Evolutionary conservation across 352 stramenopile genomes (phyloP), one percentile per base, ranked within the genome.

Genomic region (Globisporangium viniferum): DNA sequence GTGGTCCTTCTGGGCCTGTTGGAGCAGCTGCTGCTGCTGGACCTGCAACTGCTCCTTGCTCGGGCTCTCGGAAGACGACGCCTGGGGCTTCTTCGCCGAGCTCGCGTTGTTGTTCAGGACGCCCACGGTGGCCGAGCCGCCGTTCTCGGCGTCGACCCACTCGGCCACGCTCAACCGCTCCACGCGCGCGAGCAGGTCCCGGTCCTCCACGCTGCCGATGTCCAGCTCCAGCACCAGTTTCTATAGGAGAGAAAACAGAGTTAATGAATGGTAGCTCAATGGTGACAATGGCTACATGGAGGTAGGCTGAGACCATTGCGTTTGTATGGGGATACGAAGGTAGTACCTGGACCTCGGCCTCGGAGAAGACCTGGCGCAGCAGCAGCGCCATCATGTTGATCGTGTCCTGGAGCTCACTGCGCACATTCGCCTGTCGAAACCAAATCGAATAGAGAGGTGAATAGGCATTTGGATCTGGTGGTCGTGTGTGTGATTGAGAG

Each of bases 371-470:
- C 78, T 93, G 84, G 51, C 82, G 83, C 64, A 94, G 74, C n/a
- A 94, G 67, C 58, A 94, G 64, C 70, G 84, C 86, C 79, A 91
- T 94, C 86, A 93, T 94, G 70, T 91, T 93, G 76, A 94, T 91
- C 51, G 82, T 90, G 72, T 94, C 86, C 61, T 93, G 82, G 46
- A 92, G 72, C 60, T 94, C 86, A 39, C 84, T 91, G 36, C 84
- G 81, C 27, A 91, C 81, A 48, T 87, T 94, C 3, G 80, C 79
- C 86, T 93, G 36, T 44, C 10, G 36, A 64, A 3, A n/a, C 15
- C 4, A 20, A 2, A 36, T 39, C 15, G 22, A 18, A 58, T n/a
- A 36, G 24, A 36, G 27, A 29, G 10, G 24, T 39, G 22, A 36
- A 24, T 24, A 24, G 24, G 27, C 22, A 12, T 29, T 7, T 7